Conservation (phyloP, 371 early-diverging fungal species). For the Apophysomyces trapeziformis region DNA sequence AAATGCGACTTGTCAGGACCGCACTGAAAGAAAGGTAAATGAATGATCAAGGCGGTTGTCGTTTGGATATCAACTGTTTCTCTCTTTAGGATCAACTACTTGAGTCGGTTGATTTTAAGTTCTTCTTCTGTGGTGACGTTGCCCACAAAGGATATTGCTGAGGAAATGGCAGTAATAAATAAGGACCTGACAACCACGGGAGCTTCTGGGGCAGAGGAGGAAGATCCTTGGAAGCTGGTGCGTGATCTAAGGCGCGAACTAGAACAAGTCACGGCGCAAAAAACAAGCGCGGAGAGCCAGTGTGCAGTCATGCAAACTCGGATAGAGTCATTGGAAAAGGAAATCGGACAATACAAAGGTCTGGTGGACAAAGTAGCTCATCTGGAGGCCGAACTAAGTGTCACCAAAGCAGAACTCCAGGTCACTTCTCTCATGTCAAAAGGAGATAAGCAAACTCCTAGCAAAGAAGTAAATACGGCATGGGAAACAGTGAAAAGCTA, state of each 20-base stretch:
- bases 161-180: neutral
- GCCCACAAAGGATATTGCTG: neutral
- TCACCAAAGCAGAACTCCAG: slow-evolving; percentile 40
- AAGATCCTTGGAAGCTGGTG: slow-evolving; percentile 35
- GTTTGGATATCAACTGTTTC: neutral
- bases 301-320: slow-evolving; percentile 20
- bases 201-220: neutral
- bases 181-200: neutral
- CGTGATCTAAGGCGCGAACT: slow-evolving; percentile 28
- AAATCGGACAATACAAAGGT: slow-evolving; percentile 28
- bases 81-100: slow-evolving; percentile 54
- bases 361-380: slow-evolving; percentile 39
- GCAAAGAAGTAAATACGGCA: too few species aligned
- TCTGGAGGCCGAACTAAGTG: slow-evolving; percentile 45
- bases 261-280: slow-evolving; percentile 18
- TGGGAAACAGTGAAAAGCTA: neutral
- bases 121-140: slow-evolving; percentile 55
- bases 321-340: slow-evolving; percentile 24
- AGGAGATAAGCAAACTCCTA: slow-evolving; percentile 9
- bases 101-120: slow-evolving; percentile 83
- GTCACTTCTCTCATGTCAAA: slow-evolving; percentile 27
- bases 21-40: slow-evolving; percentile 78
- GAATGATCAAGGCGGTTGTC: slow-evolving; percentile 25
- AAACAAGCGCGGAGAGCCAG: slow-evolving; percentile 20
- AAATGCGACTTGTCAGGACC: slow-evolving; percentile 72